A percentile compares a stretch with the other conserved stretches of the same genome.
phyloP scores from a whole-genome alignment of 2,329 filamentous ascomycete species.

The Penicillium polonicum region DNA sequence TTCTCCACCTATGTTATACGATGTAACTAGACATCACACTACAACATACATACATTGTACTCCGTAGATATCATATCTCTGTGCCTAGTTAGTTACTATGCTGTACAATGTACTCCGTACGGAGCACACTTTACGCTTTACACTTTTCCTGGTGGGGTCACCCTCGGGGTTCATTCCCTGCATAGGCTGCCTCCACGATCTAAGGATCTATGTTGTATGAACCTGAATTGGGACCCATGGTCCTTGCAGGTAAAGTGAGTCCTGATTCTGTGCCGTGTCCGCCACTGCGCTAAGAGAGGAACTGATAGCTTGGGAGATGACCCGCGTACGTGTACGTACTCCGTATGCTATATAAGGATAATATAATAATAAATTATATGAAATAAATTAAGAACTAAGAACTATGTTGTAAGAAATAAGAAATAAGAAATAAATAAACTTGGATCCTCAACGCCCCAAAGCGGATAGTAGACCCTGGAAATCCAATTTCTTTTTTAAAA shows the following conservation, averaged over 20 bases:
- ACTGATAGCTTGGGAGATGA: not conserved
- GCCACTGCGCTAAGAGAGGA: conserved; percentile 5
- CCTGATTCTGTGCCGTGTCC: conserved; percentile 12
- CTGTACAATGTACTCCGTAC: too few relatives aligned
- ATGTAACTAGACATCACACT: not conserved
- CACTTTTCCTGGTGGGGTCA: conserved; percentile 1
- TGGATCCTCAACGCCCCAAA: conserved; percentile 12
- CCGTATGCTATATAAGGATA: not conserved
- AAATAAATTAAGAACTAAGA: not conserved
- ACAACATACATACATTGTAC: not conserved
- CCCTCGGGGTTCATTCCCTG: conserved; percentile 14
- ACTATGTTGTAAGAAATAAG: conserved; percentile 6
- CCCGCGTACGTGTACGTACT: not conserved
- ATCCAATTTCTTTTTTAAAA: conserved; percentile 6
- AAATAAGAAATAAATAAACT: conserved; percentile 15
- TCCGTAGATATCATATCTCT: not conserved
- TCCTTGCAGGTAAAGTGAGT: conserved; percentile 7
- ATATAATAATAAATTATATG: not conserved
- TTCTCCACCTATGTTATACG: not conserved
- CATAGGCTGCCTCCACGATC: conserved; percentile 22
- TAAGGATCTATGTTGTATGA: conserved; percentile 3
- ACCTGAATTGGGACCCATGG: conserved; percentile 9
- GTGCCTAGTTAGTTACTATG: not conserved
- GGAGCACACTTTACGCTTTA: not conserved
- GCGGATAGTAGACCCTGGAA: conserved; percentile 20